These are phyloP conservation scores for Solanum hybrid DNA, from an alignment of 305 asterid genomes.

Conservation along the genomic window DNA sequence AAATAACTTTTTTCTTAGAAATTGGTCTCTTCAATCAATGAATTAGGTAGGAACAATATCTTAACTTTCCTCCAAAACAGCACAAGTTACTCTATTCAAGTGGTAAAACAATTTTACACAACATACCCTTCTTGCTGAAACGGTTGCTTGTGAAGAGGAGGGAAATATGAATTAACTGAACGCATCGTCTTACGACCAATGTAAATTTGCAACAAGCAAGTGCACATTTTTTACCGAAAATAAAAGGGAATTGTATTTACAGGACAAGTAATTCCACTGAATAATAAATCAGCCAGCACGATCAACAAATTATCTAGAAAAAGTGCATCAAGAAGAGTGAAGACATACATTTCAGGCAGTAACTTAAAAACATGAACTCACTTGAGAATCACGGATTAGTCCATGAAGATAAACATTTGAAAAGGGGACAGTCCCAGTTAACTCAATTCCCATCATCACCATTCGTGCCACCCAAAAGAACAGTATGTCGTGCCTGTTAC, in stretches of 20 bases:
- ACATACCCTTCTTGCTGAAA: neutral
- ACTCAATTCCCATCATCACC: slow-evolving; percentile 99
- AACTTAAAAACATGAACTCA: slow-evolving; percentile 27
- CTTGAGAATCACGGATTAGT: slow-evolving; percentile 95
- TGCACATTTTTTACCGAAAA: neutral
- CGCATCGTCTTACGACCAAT: neutral
- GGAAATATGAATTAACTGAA: neutral
- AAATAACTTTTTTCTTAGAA: neutral
- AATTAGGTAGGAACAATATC: neutral
- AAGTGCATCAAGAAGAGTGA: neutral
- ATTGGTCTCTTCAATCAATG: neutral
- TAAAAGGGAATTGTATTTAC: neutral
- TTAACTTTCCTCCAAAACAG: neutral
- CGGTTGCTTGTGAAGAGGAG: neutral
- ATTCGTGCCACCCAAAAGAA: slow-evolving; percentile 99
- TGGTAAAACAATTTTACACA: neutral
- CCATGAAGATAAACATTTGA: slow-evolving; percentile 85
- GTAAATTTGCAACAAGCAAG: neutral
- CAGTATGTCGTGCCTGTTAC: slow-evolving; percentile 86
- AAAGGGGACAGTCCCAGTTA: slow-evolving; percentile 84
- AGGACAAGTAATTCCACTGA: neutral
- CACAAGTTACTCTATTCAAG: neutral
- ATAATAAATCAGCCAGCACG: neutral
- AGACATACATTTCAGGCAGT: neutral
- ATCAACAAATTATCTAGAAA: neutral